Conservation (phyloP, 768 basidiomycete genomes). For the Cystofilobasidium capitatum region DNA sequence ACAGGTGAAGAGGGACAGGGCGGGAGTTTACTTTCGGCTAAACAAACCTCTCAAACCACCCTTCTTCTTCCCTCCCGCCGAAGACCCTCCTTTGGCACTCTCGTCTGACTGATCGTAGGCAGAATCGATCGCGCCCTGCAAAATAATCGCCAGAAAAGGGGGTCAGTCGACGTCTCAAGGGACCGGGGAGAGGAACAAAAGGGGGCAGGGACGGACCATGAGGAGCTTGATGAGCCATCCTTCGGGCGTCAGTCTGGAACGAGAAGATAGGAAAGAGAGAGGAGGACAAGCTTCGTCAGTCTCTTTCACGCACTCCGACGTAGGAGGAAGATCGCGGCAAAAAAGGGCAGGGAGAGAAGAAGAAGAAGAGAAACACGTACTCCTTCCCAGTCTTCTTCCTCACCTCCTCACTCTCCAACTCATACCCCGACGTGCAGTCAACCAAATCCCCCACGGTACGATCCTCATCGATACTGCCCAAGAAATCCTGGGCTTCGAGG, state of each 20-base stretch:
- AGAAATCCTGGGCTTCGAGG: slow-evolving; percentile 39
- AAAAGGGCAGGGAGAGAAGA: too few relatives aligned
- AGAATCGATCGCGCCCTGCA: slow-evolving; percentile 4
- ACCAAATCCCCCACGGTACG: slow-evolving; percentile 39
- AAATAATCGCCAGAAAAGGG: neutral
- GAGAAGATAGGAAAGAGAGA: neutral
- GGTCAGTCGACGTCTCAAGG: neutral
- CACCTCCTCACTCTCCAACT: slow-evolving; percentile 14
- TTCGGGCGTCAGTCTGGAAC: slow-evolving; percentile 35
- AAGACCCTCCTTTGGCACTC: too few relatives aligned
- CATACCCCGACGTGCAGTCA: slow-evolving; percentile 29
- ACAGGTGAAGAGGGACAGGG: too few relatives aligned
- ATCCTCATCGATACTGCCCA: slow-evolving; percentile 37
- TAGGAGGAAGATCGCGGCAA: too few relatives aligned
- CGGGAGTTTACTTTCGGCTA: too few relatives aligned
- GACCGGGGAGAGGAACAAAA: neutral
- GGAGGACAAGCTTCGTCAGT: slow-evolving; percentile 36
- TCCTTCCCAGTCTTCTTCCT: slow-evolving; percentile 18
- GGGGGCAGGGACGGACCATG: slow-evolving; percentile 24
- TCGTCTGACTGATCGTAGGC: slow-evolving; percentile 3
- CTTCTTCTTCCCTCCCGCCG: too few relatives aligned
- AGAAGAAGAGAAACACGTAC: neutral
- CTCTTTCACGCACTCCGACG: slow-evolving; percentile 36
- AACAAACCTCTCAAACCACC: too few relatives aligned
- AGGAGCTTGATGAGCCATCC: slow-evolving; percentile 40